Conservation (phyloP, 2,329 filamentous ascomycete genomes). For the Scedosporium boydii region DNA sequence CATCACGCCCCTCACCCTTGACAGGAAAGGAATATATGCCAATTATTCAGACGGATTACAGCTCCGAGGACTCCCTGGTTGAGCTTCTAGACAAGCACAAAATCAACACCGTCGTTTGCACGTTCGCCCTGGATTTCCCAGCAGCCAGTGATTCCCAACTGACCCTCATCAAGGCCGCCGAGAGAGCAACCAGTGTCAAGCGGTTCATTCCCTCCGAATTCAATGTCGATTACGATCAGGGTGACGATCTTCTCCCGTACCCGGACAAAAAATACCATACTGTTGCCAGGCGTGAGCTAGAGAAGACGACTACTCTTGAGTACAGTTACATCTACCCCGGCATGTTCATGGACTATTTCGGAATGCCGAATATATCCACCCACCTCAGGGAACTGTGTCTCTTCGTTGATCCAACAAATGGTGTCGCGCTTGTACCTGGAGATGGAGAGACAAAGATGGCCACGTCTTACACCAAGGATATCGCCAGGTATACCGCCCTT, state of each 20-base stretch:
- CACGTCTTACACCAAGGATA: slow-evolving; percentile 21
- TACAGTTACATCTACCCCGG: slow-evolving; percentile 23
- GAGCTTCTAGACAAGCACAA: slow-evolving; percentile 13
- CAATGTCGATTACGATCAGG: slow-evolving; percentile 25
- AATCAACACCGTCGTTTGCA: slow-evolving; percentile 22
- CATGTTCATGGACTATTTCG: slow-evolving; percentile 28
- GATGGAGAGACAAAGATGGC: slow-evolving; percentile 21
- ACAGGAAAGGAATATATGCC: slow-evolving; percentile 13
- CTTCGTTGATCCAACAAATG: slow-evolving; percentile 18
- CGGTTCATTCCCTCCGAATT: slow-evolving; percentile 28
- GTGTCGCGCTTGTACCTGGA: slow-evolving; percentile 18
- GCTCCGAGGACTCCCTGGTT: slow-evolving; percentile 13
- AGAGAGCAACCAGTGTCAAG: slow-evolving; percentile 17
- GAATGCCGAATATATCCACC: slow-evolving; percentile 16
- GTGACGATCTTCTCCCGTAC: slow-evolving; percentile 22
- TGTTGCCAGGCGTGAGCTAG: slow-evolving; percentile 17
- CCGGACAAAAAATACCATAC: slow-evolving; percentile 21
- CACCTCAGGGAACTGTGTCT: slow-evolving; percentile 18
- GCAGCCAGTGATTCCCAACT: slow-evolving; percentile 20
- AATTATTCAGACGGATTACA: slow-evolving; percentile 19
- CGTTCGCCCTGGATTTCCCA: slow-evolving; percentile 21
- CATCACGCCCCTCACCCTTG: slow-evolving; percentile 12
- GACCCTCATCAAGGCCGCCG: slow-evolving; percentile 22
- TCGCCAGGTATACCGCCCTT: slow-evolving; percentile 19
- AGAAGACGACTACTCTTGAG: slow-evolving; percentile 19